These are phyloP conservation scores for Pyropia yezoensis DNA, from an alignment of 23 red algal genomes.

Conservation along the genomic window DNA sequence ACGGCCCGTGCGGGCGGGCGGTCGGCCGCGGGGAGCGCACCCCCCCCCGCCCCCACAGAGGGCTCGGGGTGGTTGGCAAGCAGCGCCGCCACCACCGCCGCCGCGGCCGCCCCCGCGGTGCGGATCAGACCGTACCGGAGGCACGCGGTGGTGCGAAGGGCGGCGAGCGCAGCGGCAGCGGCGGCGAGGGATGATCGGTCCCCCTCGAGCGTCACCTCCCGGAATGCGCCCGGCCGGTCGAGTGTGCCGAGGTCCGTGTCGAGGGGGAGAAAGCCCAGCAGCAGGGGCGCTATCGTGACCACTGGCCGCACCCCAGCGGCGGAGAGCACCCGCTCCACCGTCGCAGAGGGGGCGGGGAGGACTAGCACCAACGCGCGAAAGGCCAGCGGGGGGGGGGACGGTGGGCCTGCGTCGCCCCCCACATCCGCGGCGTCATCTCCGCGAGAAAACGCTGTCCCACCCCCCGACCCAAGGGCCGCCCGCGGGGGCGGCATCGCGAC, in stretches of 20 bases:
- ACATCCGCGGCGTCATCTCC: no score
- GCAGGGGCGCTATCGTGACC: constrained; percentile 23
- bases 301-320: no score
- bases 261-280: constrained; percentile 62
- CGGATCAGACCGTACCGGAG: constrained; percentile 34
- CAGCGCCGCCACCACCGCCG: constrained; percentile 33
- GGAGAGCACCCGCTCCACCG: no score
- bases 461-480: no score
- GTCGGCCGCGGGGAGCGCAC: neutral
- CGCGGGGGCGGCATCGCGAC: no score
- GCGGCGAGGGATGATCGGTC: constrained; percentile 41
- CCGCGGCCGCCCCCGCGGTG: constrained; percentile 40
- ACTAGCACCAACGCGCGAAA: no score
- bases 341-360: no score
- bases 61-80: constrained; percentile 32
- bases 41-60: neutral
- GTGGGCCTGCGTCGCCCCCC: no score
- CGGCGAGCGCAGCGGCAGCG: constrained; percentile 33
- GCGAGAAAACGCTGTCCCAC: no score
- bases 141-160: constrained; percentile 9
- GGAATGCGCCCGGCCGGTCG: constrained; percentile 48
- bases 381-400: no score
- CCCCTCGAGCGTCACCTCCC: constrained; percentile 49
- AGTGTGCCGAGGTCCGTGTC: constrained; percentile 48
- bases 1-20: neutral